Evolutionary conservation across 768 basidiomycete species (phyloP).

Genomic region (Boletellus sp.): DNA sequence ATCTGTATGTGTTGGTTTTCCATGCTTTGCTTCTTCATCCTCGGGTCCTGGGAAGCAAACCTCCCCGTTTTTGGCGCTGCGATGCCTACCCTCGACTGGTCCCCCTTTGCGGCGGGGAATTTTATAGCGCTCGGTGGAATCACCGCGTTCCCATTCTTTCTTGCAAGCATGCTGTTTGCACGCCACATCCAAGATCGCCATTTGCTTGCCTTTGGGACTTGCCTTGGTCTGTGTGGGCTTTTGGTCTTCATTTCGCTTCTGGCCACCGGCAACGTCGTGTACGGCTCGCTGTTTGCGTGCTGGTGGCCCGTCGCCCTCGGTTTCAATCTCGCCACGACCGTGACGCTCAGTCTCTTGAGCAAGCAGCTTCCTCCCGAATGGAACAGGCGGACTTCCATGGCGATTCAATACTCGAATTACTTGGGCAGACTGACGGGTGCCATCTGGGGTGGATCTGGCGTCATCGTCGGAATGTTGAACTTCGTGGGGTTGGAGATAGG

Average conservation of each 20-base stretch:
- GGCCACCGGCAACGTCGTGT: slow-evolving; percentile 37
- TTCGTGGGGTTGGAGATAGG: slow-evolving; percentile 60
- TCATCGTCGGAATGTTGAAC: slow-evolving; percentile 50
- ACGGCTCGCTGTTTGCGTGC: slow-evolving; percentile 43
- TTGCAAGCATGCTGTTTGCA: slow-evolving; percentile 55
- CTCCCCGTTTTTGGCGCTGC: slow-evolving; percentile 56
- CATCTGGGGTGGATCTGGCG: slow-evolving; percentile 64
- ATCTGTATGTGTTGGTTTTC: slow-evolving; percentile 68
- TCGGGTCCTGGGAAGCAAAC: slow-evolving; percentile 67
- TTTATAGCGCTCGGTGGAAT: slow-evolving; percentile 67
- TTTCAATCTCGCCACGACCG: slow-evolving; percentile 70
- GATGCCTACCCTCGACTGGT: slow-evolving; percentile 44
- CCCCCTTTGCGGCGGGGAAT: slow-evolving; percentile 63
- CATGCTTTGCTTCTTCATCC: slow-evolving; percentile 67
- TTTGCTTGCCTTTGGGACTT: slow-evolving; percentile 50
- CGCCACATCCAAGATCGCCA: slow-evolving; percentile 58
- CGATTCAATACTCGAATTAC: slow-evolving; percentile 69
- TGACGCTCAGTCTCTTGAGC: slow-evolving; percentile 61
- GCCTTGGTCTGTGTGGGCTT: slow-evolving; percentile 50
- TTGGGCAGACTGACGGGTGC: slow-evolving; percentile 62
- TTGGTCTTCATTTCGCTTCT: slow-evolving; percentile 49
- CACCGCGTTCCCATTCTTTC: slow-evolving; percentile 61
- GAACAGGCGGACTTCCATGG: slow-evolving; percentile 54
- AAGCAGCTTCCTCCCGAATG: slow-evolving; percentile 65
- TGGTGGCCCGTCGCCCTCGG: slow-evolving; percentile 59